phyloP scores from a whole-genome alignment of 139 green algal species.

The Tetraselmis chui region DNA sequence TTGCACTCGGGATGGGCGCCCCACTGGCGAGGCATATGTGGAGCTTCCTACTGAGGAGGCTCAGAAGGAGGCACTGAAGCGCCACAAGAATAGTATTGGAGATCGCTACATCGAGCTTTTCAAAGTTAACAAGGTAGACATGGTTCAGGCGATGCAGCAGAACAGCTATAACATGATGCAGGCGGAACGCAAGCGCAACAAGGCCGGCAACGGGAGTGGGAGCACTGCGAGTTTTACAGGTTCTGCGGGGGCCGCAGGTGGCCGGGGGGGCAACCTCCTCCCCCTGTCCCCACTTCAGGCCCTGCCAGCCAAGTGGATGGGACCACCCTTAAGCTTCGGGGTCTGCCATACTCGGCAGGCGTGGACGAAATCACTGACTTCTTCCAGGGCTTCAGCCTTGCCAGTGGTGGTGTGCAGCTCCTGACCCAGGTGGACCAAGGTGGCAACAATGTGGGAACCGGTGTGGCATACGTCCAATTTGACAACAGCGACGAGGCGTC shows the following conservation, averaged over 20 bases:
- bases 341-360: constrained; percentile 29
- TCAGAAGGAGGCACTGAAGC: constrained; percentile 47
- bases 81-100: constrained; percentile 63
- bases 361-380: constrained; percentile 46
- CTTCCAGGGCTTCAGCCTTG: constrained; percentile 39
- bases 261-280: constrained; percentile 3
- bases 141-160: constrained; percentile 34
- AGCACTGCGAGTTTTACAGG: too few species aligned
- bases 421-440: constrained; percentile 13
- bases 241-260: constrained; percentile 4
- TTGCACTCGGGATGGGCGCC: constrained; percentile 52
- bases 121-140: constrained; percentile 52
- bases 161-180: constrained; percentile 4
- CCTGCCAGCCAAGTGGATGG: constrained; percentile 12
- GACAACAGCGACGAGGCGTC: constrained; percentile 15
- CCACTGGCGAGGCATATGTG: constrained; percentile 81
- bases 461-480: constrained; percentile 44
- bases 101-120: constrained; percentile 76
- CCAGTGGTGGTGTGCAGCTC: constrained; percentile 28
- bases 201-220: background rate
- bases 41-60: constrained; percentile 54
- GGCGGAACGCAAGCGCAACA: background rate
- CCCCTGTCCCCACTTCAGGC: background rate
- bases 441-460: constrained; percentile 25
- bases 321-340: constrained; percentile 31